Conservation (phyloP, 2,329 filamentous ascomycete species). For the Fusarium odoratissimum region DNA sequence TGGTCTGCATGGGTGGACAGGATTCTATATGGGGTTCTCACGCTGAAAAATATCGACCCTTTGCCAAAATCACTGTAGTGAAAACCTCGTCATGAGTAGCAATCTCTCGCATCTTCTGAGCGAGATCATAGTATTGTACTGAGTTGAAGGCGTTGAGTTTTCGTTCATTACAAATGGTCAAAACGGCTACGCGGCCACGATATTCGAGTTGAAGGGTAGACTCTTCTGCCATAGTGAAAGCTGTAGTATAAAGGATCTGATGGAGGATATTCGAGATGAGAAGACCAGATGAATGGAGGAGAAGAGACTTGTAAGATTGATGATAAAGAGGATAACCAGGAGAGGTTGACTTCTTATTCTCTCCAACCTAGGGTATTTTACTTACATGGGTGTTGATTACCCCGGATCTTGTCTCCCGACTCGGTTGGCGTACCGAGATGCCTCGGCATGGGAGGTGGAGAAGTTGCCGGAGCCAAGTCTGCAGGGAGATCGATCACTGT, state of each 20-base stretch:
- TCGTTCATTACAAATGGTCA: slow-evolving; percentile 85
- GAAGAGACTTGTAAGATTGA: background rate
- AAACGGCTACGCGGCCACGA: slow-evolving; percentile 67
- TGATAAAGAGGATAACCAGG: background rate
- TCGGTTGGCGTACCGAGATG: slow-evolving; percentile 1
- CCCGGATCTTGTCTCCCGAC: slow-evolving; percentile 28
- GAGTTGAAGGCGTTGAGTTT: slow-evolving; percentile 88
- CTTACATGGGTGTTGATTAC: slow-evolving; percentile 12
- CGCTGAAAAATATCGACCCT: slow-evolving; percentile 90
- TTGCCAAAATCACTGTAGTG: slow-evolving; percentile 86
- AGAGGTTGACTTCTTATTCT: slow-evolving; percentile 6
- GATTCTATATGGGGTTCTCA: slow-evolving; percentile 57
- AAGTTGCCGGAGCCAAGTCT: slow-evolving; percentile 3
- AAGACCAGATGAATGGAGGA: background rate
- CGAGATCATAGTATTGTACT: slow-evolving; percentile 81
- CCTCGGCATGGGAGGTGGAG: slow-evolving; percentile 12
- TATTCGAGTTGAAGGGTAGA: slow-evolving; percentile 54
- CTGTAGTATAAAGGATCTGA: too few relatives aligned
- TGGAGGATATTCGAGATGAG: too few relatives aligned
- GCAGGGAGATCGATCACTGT: background rate
- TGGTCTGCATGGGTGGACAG: background rate
- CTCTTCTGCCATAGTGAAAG: slow-evolving; percentile 29
- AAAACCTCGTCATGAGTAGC: slow-evolving; percentile 82
- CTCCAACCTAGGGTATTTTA: slow-evolving; percentile 1
- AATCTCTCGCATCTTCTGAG: slow-evolving; percentile 79